These are phyloP conservation scores for Cutaneotrichosporon arboriforme DNA, from an alignment of 1,284 basidiomycete species.

Conservation along the genomic window DNA sequence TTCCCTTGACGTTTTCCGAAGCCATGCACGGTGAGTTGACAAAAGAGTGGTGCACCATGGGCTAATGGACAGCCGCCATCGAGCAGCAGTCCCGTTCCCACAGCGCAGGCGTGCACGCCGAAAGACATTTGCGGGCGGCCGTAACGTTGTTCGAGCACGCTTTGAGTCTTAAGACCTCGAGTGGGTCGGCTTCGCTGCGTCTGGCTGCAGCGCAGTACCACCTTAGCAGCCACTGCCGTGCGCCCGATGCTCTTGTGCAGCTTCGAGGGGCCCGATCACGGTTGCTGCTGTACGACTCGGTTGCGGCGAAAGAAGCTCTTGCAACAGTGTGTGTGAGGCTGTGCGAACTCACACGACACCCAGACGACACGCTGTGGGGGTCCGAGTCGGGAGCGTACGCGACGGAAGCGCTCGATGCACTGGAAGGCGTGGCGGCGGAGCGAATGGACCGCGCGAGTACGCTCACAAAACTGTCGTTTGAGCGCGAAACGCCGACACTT, in stretches of 20 bases:
- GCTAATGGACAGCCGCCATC: too few relatives aligned
- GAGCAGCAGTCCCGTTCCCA: too few relatives aligned
- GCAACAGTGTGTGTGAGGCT: slow-evolving; percentile 27
- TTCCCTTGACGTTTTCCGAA: too few relatives aligned
- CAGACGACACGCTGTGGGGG: slow-evolving; percentile 23
- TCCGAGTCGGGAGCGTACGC: slow-evolving; percentile 34
- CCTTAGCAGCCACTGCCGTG: slow-evolving; percentile 34
- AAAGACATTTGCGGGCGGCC: slow-evolving; percentile 41
- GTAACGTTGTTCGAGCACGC: slow-evolving; percentile 37
- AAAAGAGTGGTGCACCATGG: too few relatives aligned
- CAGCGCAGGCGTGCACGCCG: slow-evolving; percentile 35
- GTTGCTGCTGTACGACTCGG: slow-evolving; percentile 8
- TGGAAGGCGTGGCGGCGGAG: slow-evolving; percentile 44
- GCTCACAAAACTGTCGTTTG: slow-evolving; percentile 25
- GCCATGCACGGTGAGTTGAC: too few relatives aligned
- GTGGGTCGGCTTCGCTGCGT: slow-evolving; percentile 33
- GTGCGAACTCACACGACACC: slow-evolving; percentile 23
- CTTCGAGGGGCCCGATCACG: slow-evolving; percentile 29
- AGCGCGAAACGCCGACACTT: slow-evolving; percentile 31
- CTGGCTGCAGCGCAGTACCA: slow-evolving; percentile 35
- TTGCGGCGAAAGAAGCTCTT: slow-evolving; percentile 24
- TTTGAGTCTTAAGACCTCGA: slow-evolving; percentile 23
- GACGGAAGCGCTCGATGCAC: slow-evolving; percentile 30
- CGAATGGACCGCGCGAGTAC: slow-evolving; percentile 38
- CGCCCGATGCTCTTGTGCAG: slow-evolving; percentile 22